Evolutionary conservation across 1,284 basidiomycete genomes (phyloP).

Genomic region (Rhodotorula sp.): DNA sequence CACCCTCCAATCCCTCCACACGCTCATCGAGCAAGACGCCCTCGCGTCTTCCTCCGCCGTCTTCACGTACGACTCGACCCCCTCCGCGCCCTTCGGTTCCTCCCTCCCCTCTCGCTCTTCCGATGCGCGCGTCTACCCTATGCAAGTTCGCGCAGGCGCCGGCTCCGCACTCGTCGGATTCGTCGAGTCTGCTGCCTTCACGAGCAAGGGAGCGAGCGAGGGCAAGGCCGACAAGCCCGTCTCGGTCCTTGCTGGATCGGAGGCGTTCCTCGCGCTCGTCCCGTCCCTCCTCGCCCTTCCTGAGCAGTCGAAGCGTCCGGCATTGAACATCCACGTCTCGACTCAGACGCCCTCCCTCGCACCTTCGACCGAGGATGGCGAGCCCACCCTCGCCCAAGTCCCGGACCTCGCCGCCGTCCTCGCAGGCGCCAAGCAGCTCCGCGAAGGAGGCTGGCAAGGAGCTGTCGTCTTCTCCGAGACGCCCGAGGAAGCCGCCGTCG

Average conservation of each 20-base stretch:
- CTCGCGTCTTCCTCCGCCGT: conserved; percentile 50
- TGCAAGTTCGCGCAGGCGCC: conserved; percentile 85
- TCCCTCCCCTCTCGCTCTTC: conserved; percentile 48
- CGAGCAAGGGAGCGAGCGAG: conserved; percentile 60
- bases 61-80: conserved; percentile 75
- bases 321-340: conserved; percentile 53
- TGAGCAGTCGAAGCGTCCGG: conserved; percentile 62
- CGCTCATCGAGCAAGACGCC: conserved; percentile 28
- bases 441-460: conserved; percentile 52
- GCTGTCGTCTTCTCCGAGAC: conserved; percentile 77
- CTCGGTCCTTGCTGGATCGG: conserved; percentile 49
- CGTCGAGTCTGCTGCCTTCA: conserved; percentile 49
- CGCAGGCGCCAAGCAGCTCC: conserved; percentile 28
- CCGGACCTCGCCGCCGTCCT: conserved; percentile 59
- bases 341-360: conserved; percentile 54
- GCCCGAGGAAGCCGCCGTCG: conserved; percentile 66
- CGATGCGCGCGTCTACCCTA: conserved; percentile 58
- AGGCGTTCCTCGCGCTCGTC: conserved; percentile 62
- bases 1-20: conserved; percentile 29
- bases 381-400: conserved; percentile 61
- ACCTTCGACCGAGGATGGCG: conserved; percentile 61
- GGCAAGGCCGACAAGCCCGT: conserved; percentile 38
- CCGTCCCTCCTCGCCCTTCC: conserved; percentile 67
- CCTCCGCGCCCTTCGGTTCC: conserved; percentile 71
- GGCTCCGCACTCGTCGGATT: conserved; percentile 78